Base-by-base conservation (phyloP, 75 land plant genomes). In the Pseudotsuga menziesii region DNA sequence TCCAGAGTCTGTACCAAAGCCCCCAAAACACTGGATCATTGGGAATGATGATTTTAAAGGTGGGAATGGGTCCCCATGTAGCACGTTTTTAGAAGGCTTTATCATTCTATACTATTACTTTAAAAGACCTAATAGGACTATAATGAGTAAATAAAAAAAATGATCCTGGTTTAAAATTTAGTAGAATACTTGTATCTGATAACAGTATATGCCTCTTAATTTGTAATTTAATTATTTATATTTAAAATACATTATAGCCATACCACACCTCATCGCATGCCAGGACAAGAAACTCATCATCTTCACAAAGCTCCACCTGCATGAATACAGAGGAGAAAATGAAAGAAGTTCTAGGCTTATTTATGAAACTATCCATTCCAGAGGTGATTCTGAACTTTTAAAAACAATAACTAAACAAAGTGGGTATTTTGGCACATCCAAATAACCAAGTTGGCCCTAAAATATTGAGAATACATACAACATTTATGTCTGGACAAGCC, bases 211-310 rank as follows among this genome's bases (percentile, higher is more conserved):
- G 77, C 77, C 17, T 29, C 6, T 26, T 60, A 0, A 61, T 20
- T 20, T 36, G 12, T n/a, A 17, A 77, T 13, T 6, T 20, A 78
- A 69, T 22, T 73, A 13, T 1, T 17, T 8, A 6, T 25, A 73
- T 9, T 9, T 48, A n/a, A 73, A 23, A 76, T 14, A 23, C 70
- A 23, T 32, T 27, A 63, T 0, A 41, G 75, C 4, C 62, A 22
- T 84, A 84, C 87, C 87, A 85, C 26, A 85, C 75, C 58, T 85
- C 87, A 79, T 85, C 87, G 58, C 87, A 82, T 56, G 85, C 87
- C 57, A 85, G 74, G 32, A 85, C 76, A 60, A 85, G 62, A 61
- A 85, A 85, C 56, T 85, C 87, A 73, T 85, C 87, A 54, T 79
- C 85, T 36, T 61, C 80, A 44, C 77, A 66, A 61, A 82, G 73